Base-by-base conservation (phyloP, 2,329 filamentous ascomycete genomes). In the Curvularia hawaiiensis region DNA sequence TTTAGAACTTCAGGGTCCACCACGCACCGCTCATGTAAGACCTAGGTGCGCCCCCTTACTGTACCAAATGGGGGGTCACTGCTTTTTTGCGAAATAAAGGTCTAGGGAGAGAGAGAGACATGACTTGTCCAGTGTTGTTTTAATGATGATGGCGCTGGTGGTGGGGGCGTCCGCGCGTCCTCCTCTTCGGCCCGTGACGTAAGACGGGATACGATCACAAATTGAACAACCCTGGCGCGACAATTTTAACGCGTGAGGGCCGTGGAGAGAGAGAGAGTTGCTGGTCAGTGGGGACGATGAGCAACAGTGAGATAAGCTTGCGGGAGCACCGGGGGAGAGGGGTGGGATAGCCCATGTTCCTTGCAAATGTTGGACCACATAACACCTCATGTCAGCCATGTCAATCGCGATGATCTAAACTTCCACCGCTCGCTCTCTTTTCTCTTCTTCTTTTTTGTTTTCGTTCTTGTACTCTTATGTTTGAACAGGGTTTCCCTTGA, bases 131-230 rank as follows among this genome's bases (percentile, higher is more conserved):
- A 24, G 4, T 24, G 22, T 24, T n/a, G n/a, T 3, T 24, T 24
- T 4, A 24, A 4, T 24, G 22, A 24, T 24, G 22, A 24, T 24
- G 22, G 22, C 4, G 22, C 4, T 24, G 22, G 22, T 24, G 22
- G 26, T 28, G 55, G 51, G 48, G 39, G 31, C 11, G 28, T 49
- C 54, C 55, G 55, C 55, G 55, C 55, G 55, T 58, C 26, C 22
- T 50, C 46, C 22, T 41, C 38, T 39, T 54, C 45, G 51, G 55
- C 30, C 46, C 51, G 55, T 58, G 50, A 58, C 51, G 55, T 58
- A 44, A 46, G 45, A 57, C 33, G 11, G 18, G 35, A 38, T 38
- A 54, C 50, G 24, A 40, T 35, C 20, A 26, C 22, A 26, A 24
- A 33, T 49, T 49, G 50, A 54, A 31, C 26, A 24, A 33, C 45